These are phyloP conservation scores for Dioscorea zingiberensis DNA, from an alignment of 106 monocot genomes.

Conservation along the genomic window DNA sequence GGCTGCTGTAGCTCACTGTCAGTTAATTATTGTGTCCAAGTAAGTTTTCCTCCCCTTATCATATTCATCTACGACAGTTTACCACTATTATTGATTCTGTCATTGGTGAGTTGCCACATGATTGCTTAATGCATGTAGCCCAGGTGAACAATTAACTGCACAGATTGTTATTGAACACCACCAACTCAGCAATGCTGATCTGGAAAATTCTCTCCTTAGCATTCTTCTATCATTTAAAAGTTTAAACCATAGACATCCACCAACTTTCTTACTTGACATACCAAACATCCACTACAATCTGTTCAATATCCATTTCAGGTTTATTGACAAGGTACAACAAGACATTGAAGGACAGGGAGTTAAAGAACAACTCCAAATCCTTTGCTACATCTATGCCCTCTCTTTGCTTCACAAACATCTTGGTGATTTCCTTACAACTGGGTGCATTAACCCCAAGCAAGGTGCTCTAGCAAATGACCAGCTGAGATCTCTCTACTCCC, in stretches of 20 bases:
- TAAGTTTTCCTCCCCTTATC: slow-evolving; percentile 23
- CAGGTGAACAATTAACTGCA: too few species aligned
- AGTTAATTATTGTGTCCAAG: slow-evolving; percentile 93
- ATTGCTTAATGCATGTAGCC: too few species aligned
- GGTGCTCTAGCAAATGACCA: slow-evolving; percentile 67
- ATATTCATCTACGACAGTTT: background rate
- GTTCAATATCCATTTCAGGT: slow-evolving; percentile 24
- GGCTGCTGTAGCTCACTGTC: slow-evolving; percentile 78
- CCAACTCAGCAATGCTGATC: too few species aligned
- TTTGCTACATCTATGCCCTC: slow-evolving; percentile 77
- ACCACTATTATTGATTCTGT: too few species aligned
- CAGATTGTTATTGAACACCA: too few species aligned
- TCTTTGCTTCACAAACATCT: slow-evolving; percentile 72
- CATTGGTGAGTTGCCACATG: too few species aligned
- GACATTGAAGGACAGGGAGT: slow-evolving; percentile 63
- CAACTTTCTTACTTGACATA: too few species aligned
- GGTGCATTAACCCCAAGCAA: slow-evolving; percentile 67
- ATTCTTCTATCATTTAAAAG: too few species aligned
- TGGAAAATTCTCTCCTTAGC: too few species aligned
- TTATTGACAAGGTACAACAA: slow-evolving; percentile 62
- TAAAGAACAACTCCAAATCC: slow-evolving; percentile 57
- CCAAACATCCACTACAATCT: background rate
- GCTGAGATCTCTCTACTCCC: slow-evolving; percentile 61
- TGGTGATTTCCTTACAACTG: slow-evolving; percentile 73
- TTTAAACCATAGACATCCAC: too few species aligned